Evolutionary conservation across 768 basidiomycete species (phyloP).

Genomic region (Rickenella mellea): DNA sequence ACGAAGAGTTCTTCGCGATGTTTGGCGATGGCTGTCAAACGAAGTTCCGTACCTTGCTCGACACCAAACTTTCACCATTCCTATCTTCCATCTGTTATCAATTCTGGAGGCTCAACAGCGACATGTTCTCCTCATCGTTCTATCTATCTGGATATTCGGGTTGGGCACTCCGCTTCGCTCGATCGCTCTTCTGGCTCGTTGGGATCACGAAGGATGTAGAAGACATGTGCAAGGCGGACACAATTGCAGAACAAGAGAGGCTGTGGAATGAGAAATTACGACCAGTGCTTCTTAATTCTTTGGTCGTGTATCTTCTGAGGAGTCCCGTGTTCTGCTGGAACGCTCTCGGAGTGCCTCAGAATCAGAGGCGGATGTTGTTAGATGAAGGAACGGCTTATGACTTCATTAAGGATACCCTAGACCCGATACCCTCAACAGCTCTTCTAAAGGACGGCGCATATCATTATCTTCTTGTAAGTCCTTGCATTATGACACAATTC

Average conservation of each 20-base stretch:
- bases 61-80: slow-evolving; percentile 50
- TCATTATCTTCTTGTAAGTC: slow-evolving; percentile 48
- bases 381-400: slow-evolving; percentile 39
- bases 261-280: slow-evolving; percentile 55
- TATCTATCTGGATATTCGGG: slow-evolving; percentile 63
- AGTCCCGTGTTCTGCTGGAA: slow-evolving; percentile 63
- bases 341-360: slow-evolving; percentile 65
- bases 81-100: slow-evolving; percentile 68
- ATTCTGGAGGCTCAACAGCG: slow-evolving; percentile 61
- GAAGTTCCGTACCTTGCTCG: slow-evolving; percentile 50
- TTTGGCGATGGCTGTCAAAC: slow-evolving; percentile 59
- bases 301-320: slow-evolving; percentile 43
- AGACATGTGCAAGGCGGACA: slow-evolving; percentile 43
- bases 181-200: slow-evolving; percentile 46
- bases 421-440: slow-evolving; percentile 36
- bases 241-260: slow-evolving; percentile 43
- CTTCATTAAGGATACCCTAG: slow-evolving; percentile 42
- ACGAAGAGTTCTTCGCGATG: slow-evolving; percentile 54
- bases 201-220: slow-evolving; percentile 49
- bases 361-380: slow-evolving; percentile 54
- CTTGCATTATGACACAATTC: neutral
- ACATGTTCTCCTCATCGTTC: slow-evolving; percentile 36
- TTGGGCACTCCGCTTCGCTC: slow-evolving; percentile 55
- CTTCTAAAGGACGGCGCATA: slow-evolving; percentile 56
- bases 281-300: slow-evolving; percentile 50